Evolutionary conservation across 139 green algal genomes (phyloP).

Genomic region (Gonium pectorale): DNA sequence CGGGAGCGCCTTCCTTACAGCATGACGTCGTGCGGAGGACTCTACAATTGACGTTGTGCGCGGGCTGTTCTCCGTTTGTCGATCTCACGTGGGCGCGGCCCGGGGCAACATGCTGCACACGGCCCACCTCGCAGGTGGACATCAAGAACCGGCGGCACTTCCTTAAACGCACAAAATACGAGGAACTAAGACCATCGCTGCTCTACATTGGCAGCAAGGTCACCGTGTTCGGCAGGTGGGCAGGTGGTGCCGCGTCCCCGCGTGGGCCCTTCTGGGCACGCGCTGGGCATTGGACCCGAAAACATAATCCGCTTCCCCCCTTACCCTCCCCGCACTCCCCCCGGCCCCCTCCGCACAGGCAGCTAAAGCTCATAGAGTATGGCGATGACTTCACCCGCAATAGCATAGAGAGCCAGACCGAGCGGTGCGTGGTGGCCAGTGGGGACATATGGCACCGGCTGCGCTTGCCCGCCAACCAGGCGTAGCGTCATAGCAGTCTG

Average conservation of each 20-base stretch:
- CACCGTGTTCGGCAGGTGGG: constrained; percentile 71
- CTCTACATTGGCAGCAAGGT: constrained; percentile 76
- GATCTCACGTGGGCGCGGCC: too few species aligned
- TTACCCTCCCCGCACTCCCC: background rate
- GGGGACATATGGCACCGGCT: too few species aligned
- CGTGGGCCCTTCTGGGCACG: background rate
- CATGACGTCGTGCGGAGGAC: too few species aligned
- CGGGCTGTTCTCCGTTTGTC: too few species aligned
- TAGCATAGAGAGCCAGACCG: constrained; percentile 49
- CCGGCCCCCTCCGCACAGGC: constrained; percentile 16
- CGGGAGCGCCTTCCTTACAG: too few species aligned
- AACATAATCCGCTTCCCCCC: background rate
- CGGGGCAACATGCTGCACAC: too few species aligned
- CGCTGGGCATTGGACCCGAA: background rate
- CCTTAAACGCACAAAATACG: constrained; percentile 74
- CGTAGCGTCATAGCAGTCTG: too few species aligned
- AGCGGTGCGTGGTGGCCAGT: constrained; percentile 68
- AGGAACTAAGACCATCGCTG: constrained; percentile 63
- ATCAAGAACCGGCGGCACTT: constrained; percentile 85
- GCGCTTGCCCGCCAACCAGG: too few species aligned
- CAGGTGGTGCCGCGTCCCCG: background rate
- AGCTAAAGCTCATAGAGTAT: constrained; percentile 82
- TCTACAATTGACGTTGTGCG: too few species aligned
- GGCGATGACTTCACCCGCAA: constrained; percentile 80
- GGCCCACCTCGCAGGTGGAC: constrained; percentile 83